These are phyloP conservation scores for Apium graveolens DNA, from an alignment of 129 eudicot genomes.

Conservation along the genomic window DNA sequence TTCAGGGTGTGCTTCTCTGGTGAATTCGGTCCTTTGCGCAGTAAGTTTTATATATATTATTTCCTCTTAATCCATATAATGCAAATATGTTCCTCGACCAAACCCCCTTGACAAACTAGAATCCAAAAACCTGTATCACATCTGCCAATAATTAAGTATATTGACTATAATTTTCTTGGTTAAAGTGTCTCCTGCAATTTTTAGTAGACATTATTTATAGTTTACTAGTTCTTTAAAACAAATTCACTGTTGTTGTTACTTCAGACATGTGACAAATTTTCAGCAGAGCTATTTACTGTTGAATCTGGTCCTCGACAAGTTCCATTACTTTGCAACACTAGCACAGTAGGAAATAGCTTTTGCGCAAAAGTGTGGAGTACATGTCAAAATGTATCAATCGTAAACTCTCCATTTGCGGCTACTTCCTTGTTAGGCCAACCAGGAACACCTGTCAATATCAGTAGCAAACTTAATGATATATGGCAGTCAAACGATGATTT, in stretches of 20 bases:
- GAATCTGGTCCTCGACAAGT: slow-evolving; percentile 38
- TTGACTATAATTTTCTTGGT: not conserved
- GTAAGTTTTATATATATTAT: slow-evolving; percentile 24
- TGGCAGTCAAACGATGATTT: slow-evolving; percentile 61
- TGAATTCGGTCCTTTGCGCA: slow-evolving; percentile 67
- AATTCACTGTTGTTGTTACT: slow-evolving; percentile 7
- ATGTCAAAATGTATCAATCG: slow-evolving; percentile 49
- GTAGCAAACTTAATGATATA: slow-evolving; percentile 42
- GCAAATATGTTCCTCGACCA: not conserved
- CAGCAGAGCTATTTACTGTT: slow-evolving; percentile 53
- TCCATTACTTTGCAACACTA: slow-evolving; percentile 74
- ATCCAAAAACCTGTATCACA: not conserved
- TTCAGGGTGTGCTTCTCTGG: slow-evolving; percentile 52
- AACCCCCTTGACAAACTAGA: not conserved
- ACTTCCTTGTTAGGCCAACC: slow-evolving; percentile 50
- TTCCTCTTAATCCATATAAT: not conserved
- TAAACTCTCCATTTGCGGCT: slow-evolving; percentile 56
- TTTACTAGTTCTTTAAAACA: not conserved
- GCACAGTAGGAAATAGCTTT: slow-evolving; percentile 25
- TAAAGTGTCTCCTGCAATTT: not conserved
- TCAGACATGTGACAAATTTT: slow-evolving; percentile 76
- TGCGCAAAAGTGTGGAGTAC: slow-evolving; percentile 67
- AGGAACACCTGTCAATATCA: slow-evolving; percentile 32
- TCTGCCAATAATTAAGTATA: not conserved
- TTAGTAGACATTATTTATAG: not conserved